Base-by-base conservation (phyloP, 257 asterid species). In the Ehretia macrophylla region DNA sequence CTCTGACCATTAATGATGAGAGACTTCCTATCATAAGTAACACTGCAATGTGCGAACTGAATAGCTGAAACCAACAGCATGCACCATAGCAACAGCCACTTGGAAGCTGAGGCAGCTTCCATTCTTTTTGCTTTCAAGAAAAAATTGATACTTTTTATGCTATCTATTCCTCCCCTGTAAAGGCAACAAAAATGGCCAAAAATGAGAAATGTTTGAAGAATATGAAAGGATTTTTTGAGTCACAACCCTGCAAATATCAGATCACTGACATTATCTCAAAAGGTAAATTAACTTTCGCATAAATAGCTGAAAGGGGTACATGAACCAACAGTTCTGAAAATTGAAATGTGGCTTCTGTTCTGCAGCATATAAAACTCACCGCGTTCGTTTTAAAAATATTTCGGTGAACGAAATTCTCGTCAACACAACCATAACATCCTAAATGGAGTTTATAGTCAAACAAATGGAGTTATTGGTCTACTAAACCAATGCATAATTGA, bases 1-100 rank as follows among this genome's bases (percentile, higher is more conserved):
- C 89, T 86, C 8, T 75, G 81, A 44, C 99, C 97, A 86, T 88
- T 74, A 69, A 92, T 88, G 56, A 83, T 59, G 18, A 92, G 86
- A 32, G 94, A 67, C 58, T 81, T 88, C 17, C 63, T 75, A 49
- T 92, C 99, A 75, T 92, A 92, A n/a, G 80, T 70, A 1, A 92
- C 99, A 67, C 83, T 71, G 77, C 94, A 83, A 55, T 77, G 72
- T 35, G 81, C 64, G 63, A 67, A 8, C 37, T 73, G 65, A 32
- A 73, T 0, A 44, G 38, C 19, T 9, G 74, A 73, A 71, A 72
- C 42, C 54, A 87, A 60, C 21, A 82, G 56, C 58, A 77, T 32
- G 62, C 65, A 77, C 35, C n/a, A n/a, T 39, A 78, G 55, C 51
- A 81, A 52, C 14, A 82, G 50, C 70, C 69, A 73, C 56, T 73